These are phyloP conservation scores for Evernia prunastri DNA, from an alignment of 495 filamentous ascomycete genomes.

Conservation along the genomic window DNA sequence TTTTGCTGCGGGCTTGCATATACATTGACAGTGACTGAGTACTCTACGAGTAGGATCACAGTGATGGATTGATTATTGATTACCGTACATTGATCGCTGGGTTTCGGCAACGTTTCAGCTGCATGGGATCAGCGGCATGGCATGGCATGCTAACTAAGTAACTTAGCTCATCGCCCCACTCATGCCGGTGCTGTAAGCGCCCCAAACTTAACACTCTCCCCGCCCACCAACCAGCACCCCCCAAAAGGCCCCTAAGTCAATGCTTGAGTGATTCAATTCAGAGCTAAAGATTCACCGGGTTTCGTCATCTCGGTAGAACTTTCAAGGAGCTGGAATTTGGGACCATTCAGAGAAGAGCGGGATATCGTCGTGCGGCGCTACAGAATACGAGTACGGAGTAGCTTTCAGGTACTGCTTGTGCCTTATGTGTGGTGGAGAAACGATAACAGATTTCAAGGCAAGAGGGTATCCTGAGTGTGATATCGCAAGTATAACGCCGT, in stretches of 20 bases:
- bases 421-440: too few species aligned
- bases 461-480: not conserved
- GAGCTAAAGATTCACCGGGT: not conserved
- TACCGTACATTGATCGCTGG: not conserved
- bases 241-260: not conserved
- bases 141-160: too few species aligned
- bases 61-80: too few species aligned
- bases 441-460: too few species aligned
- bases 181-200: not conserved
- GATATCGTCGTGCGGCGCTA: too few species aligned
- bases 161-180: not conserved
- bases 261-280: not conserved
- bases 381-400: too few species aligned
- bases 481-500: not conserved
- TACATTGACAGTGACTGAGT: too few species aligned
- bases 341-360: too few species aligned
- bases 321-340: too few species aligned
- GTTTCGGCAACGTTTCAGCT: constrained; percentile 2
- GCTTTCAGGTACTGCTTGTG: too few species aligned
- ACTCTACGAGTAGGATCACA: too few species aligned
- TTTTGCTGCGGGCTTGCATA: too few species aligned
- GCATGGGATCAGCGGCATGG: not conserved
- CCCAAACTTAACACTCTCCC: not conserved
- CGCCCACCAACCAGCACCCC: not conserved
- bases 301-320: not conserved